Conservation (phyloP, 495 filamentous ascomycete species). For the Penicillium pancosmium region DNA sequence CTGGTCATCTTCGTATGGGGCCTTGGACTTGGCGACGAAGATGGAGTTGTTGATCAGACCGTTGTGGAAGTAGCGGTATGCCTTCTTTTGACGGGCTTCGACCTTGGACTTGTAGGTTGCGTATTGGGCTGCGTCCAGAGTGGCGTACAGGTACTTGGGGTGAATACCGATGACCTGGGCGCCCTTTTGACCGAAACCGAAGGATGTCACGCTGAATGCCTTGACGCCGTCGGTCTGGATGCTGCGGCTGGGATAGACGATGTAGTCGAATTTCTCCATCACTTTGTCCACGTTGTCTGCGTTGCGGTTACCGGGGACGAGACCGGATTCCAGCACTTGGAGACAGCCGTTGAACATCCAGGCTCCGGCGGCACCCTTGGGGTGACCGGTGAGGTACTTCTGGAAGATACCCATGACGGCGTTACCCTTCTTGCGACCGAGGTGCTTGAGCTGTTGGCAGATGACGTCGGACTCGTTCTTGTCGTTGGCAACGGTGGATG, state of each 20-base stretch:
- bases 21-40: conserved; percentile 90
- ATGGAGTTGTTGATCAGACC: conserved; percentile 95
- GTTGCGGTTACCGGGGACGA: conserved; percentile 96
- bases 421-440: conserved; percentile 94
- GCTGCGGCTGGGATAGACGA: conserved; percentile 91
- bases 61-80: conserved; percentile 97
- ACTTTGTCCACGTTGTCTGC: conserved; percentile 96
- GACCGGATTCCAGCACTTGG: conserved; percentile 88
- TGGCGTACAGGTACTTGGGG: conserved; percentile 91
- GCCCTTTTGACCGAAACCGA: conserved; percentile 99
- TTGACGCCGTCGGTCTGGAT: conserved; percentile 98
- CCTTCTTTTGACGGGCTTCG: conserved; percentile 91
- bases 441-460: conserved; percentile 93
- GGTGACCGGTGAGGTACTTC: conserved; percentile 98
- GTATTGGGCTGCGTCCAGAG: conserved; percentile 86
- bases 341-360: conserved; percentile 99
- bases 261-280: conserved; percentile 97
- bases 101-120: conserved; percentile 84
- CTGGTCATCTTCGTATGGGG: conserved; percentile 88
- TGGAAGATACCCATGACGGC: conserved; percentile 97
- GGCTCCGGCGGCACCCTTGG: conserved; percentile 97
- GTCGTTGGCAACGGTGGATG: conserved; percentile 97
- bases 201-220: conserved; percentile 97
- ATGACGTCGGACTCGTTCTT: conserved; percentile 99
- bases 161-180: conserved; percentile 97